Percentiles rank a stretch among this genome's conserved stretches.
Evolutionary conservation across 2,329 filamentous ascomycete species (phyloP).

Genomic region (Trichoderma guizhouense): DNA sequence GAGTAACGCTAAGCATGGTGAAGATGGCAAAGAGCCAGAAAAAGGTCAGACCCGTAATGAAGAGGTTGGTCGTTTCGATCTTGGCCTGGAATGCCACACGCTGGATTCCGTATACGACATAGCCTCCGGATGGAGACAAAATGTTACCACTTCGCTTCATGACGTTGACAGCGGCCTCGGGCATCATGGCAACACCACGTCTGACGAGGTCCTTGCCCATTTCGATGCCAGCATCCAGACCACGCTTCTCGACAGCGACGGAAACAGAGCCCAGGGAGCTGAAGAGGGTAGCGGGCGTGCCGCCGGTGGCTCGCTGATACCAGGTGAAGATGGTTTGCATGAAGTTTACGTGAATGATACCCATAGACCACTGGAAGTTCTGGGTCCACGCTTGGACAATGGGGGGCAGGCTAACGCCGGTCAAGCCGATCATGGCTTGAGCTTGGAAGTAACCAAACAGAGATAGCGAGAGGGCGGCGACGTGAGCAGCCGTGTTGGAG

Average conservation of each 20-base stretch:
- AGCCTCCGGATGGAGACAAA: conserved; percentile 52
- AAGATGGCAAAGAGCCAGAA: conserved; percentile 80
- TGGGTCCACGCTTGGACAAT: conserved; percentile 93
- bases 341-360: conserved; percentile 81
- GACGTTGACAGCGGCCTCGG: conserved; percentile 40
- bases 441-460: conserved; percentile 93
- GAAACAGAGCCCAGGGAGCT: conserved; percentile 59
- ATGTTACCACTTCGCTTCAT: conserved; percentile 51
- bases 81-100: conserved; percentile 80
- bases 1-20: conserved; percentile 55
- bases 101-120: conserved; percentile 75
- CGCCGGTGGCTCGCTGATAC: conserved; percentile 93
- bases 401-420: conserved; percentile 75
- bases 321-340: conserved; percentile 87
- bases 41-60: conserved; percentile 86
- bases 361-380: conserved; percentile 98
- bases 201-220: conserved; percentile 40
- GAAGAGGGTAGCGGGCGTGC: conserved; percentile 74
- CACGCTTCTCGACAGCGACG: conserved; percentile 72
- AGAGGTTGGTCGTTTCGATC: conserved; percentile 89
- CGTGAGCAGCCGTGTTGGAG: conserved; percentile 89
- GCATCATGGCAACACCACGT: conserved; percentile 53
- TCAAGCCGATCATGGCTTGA: conserved; percentile 87
- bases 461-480: conserved; percentile 87
- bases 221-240: conserved; percentile 29